Conservation (phyloP, 257 asterid genomes). For the Osmanthus fragrans region DNA sequence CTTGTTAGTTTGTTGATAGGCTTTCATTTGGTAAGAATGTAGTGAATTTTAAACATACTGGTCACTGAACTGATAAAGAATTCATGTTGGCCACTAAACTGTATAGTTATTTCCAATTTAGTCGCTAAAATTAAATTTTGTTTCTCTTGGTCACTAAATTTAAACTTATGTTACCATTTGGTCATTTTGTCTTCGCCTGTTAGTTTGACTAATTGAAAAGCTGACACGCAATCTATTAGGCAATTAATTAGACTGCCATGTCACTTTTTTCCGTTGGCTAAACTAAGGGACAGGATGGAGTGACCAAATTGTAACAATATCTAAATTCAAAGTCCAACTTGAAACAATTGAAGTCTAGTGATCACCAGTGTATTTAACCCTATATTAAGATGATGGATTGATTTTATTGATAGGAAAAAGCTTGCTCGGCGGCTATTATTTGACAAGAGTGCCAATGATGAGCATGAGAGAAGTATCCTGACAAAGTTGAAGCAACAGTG, state of each 20-base stretch:
- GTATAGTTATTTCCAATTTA: too few species aligned
- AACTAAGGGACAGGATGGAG: background rate
- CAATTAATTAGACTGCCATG: background rate
- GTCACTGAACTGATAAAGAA: background rate
- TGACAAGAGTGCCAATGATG: constrained; percentile 98
- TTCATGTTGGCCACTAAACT: too few species aligned
- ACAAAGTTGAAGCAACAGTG: constrained; percentile 98
- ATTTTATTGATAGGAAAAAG: constrained; percentile 65
- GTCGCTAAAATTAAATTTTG: background rate
- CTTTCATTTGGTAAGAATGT: constrained; percentile 1
- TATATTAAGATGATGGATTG: background rate
- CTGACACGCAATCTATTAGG: background rate
- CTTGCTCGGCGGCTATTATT: constrained; percentile 89
- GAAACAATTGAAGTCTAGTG: background rate
- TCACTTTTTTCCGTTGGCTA: background rate
- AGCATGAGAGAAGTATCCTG: constrained; percentile 92
- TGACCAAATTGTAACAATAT: background rate
- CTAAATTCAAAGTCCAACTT: background rate
- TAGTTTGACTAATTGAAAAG: background rate
- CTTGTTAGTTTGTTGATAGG: background rate
- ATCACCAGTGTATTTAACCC: background rate
- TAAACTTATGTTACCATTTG: background rate
- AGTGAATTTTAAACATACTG: constrained; percentile 3
- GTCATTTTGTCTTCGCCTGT: background rate
- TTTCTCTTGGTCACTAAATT: background rate